phyloP scores from a whole-genome alignment of 1,284 basidiomycete species.

The Vanrija sp. region DNA sequence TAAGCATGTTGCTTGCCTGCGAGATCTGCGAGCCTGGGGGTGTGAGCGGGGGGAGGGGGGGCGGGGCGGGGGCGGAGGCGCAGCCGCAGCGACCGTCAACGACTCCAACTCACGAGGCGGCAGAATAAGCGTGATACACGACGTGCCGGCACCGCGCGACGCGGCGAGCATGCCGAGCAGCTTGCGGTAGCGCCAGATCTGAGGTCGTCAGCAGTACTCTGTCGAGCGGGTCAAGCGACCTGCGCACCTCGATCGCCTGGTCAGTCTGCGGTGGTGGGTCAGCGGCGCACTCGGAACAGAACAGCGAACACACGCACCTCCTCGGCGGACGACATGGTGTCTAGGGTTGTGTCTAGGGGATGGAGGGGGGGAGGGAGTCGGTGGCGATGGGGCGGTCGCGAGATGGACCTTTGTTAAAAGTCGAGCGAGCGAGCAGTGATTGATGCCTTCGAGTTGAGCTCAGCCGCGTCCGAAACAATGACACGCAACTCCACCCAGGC shows the following conservation, averaged over 20 bases:
- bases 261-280: slow-evolving; percentile 31
- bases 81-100: too few relatives aligned
- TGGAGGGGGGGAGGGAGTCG: neutral
- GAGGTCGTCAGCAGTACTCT: neutral
- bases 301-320: neutral
- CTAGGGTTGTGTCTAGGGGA: neutral
- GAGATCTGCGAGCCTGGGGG: slow-evolving; percentile 79
- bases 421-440: too few relatives aligned
- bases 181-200: slow-evolving; percentile 90
- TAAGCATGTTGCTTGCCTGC: slow-evolving; percentile 89
- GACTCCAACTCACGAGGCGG: slow-evolving; percentile 67
- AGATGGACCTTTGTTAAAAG: too few relatives aligned
- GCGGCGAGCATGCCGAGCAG: slow-evolving; percentile 91
- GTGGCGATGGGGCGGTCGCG: neutral
- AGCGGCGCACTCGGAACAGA: neutral
- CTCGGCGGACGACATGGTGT: slow-evolving; percentile 12
- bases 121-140: slow-evolving; percentile 98
- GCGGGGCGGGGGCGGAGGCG: neutral
- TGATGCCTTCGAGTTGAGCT: too few relatives aligned
- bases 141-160: slow-evolving; percentile 93
- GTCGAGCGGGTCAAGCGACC: neutral
- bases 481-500: too few relatives aligned
- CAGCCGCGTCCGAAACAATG: too few relatives aligned
- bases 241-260: slow-evolving; percentile 42
- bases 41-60: neutral